Evolutionary conservation across 2,329 filamentous ascomycete genomes (phyloP).

Genomic region (Magnaporthiopsis incrustans): DNA sequence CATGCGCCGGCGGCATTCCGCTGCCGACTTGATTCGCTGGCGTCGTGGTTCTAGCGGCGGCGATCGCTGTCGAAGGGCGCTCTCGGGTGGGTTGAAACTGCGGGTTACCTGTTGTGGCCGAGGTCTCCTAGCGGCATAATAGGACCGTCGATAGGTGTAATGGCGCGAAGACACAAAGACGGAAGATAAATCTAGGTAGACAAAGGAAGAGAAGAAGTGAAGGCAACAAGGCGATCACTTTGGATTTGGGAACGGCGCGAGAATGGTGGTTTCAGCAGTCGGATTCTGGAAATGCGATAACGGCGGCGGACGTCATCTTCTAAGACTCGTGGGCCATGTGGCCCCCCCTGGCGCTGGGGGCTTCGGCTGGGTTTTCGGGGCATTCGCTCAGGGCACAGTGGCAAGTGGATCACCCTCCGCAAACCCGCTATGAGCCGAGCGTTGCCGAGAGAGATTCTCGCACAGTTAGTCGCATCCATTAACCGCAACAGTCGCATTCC

Average conservation of each 20-base stretch:
- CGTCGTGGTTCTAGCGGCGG: conserved; percentile 6
- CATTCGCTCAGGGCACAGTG: not conserved
- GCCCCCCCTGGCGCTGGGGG: not conserved
- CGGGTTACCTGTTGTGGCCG: not conserved
- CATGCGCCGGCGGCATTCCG: conserved; percentile 47
- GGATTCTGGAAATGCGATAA: not conserved
- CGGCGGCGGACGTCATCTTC: conserved; percentile 1
- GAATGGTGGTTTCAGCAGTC: not conserved
- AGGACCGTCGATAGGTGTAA: not conserved
- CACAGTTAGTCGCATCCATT: not conserved
- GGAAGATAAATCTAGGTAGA: not conserved
- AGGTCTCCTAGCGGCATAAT: not conserved
- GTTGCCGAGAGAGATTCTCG: not conserved
- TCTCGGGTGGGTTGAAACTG: not conserved
- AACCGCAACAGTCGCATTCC: too few relatives aligned
- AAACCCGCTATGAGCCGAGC: conserved; percentile 1
- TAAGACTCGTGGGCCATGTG: not conserved
- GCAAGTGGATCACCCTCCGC: not conserved
- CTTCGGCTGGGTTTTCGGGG: not conserved
- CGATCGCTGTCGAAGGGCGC: not conserved
- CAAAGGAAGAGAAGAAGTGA: too few relatives aligned
- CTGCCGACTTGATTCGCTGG: conserved; percentile 13
- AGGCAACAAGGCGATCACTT: not conserved
- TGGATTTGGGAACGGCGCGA: not conserved
- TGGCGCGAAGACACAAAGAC: not conserved